These are phyloP conservation scores for Chaetomium sp. DNA, from an alignment of 2,329 filamentous ascomycete species.

Conservation along the genomic window DNA sequence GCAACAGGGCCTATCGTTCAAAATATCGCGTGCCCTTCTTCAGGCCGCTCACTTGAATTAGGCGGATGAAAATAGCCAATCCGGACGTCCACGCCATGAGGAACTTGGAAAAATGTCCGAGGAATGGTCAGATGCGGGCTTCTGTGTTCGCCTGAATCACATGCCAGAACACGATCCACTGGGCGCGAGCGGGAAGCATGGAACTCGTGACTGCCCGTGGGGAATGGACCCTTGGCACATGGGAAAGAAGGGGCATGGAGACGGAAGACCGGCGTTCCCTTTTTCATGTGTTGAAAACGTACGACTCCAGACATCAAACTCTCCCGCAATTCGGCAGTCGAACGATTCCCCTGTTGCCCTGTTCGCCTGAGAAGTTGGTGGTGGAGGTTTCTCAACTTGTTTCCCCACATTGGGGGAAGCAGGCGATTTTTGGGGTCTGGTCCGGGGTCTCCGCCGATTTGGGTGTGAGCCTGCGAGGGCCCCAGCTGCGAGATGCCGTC, in stretches of 20 bases:
- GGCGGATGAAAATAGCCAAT: no score
- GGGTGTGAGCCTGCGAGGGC: no score
- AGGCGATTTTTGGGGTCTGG: neutral
- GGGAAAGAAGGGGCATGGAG: neutral
- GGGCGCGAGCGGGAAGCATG: no score
- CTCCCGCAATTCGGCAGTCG: neutral
- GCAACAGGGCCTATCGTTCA: no score
- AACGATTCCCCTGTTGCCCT: neutral
- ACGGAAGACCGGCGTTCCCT: neutral
- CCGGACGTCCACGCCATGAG: no score
- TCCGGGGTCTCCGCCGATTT: neutral
- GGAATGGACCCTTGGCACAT: conserved; percentile 11
- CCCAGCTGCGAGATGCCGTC: neutral
- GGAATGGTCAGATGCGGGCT: no score
- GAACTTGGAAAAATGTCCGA: no score
- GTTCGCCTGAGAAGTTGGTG: neutral
- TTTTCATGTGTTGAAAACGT: neutral
- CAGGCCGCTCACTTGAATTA: no score
- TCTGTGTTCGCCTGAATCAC: no score
- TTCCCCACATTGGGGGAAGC: neutral
- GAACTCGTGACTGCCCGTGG: conserved; percentile 18
- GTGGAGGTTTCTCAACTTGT: neutral
- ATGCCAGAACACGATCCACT: no score
- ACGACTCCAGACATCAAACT: neutral
- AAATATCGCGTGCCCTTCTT: no score